A percentile compares a stretch with the other conserved stretches of the same genome.
phyloP scores from a whole-genome alignment of 2,329 filamentous ascomycete species.

The Cordyceps tenuipes region DNA sequence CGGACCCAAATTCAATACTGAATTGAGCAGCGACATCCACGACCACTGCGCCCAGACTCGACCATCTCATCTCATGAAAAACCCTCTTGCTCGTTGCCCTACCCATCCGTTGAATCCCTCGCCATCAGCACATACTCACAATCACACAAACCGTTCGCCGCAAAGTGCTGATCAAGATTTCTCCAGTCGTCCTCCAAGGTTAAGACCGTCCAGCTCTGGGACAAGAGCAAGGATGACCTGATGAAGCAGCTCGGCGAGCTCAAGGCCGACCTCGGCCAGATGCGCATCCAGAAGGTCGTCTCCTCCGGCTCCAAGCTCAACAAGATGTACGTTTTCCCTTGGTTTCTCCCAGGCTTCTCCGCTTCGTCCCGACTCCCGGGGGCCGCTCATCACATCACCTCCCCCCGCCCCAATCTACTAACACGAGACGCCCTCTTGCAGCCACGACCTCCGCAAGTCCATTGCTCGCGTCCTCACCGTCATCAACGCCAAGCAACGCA shows the following conservation, averaged over 20 bases:
- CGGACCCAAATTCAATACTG: not conserved
- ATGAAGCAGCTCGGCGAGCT: conserved; percentile 89
- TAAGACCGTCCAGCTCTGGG: conserved; percentile 95
- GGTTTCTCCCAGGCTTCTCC: not conserved
- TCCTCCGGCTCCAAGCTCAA: conserved; percentile 93
- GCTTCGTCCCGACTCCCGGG: too few relatives aligned
- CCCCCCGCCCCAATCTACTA: not conserved
- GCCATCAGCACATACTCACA: not conserved
- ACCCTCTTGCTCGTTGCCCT: not conserved
- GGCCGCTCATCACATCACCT: too few relatives aligned
- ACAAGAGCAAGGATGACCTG: conserved; percentile 98
- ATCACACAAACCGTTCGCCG: not conserved
- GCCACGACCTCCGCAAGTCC: conserved; percentile 98
- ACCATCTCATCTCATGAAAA: not conserved
- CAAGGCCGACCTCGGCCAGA: conserved; percentile 91
- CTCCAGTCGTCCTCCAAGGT: conserved; percentile 55
- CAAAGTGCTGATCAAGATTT: conserved; percentile 1
- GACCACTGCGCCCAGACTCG: not conserved
- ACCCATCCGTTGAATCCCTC: not conserved
- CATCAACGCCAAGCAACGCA: conserved; percentile 99
- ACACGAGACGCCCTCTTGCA: conserved; percentile 36
- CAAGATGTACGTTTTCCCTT: conserved; percentile 67
- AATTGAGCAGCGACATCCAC: not conserved
- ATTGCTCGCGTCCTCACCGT: conserved; percentile 98
- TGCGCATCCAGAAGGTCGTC: conserved; percentile 97